phyloP scores from a whole-genome alignment of 441 rosid genomes.

The Capsella rubella region DNA sequence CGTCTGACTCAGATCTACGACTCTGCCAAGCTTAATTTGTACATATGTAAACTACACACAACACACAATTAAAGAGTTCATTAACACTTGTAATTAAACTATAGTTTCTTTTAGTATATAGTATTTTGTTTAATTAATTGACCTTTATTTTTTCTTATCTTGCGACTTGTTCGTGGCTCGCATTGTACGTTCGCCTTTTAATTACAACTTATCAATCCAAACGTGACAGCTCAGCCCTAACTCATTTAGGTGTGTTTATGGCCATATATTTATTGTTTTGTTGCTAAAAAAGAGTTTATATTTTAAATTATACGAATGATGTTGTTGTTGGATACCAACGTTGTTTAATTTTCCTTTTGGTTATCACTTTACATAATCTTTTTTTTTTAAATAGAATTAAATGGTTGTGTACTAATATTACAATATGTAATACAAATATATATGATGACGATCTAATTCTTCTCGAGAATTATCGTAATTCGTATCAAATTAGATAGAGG shows the following conservation, averaged over 20 bases:
- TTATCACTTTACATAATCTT: not conserved
- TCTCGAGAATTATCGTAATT: too few species aligned
- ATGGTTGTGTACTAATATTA: not conserved
- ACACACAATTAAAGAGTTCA: conserved; percentile 34
- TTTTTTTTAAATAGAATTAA: too few species aligned
- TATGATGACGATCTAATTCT: too few species aligned
- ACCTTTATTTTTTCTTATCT: conserved; percentile 42
- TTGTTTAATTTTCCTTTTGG: conserved; percentile 26
- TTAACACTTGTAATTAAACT: conserved; percentile 43
- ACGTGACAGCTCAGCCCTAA: conserved; percentile 51
- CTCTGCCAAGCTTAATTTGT: conserved; percentile 46
- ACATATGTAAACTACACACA: conserved; percentile 30
- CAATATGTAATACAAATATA: not conserved
- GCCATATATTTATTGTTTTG: conserved; percentile 16
- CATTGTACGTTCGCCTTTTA: conserved; percentile 44
- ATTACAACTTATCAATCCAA: conserved; percentile 43
- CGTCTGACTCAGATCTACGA: conserved; percentile 60
- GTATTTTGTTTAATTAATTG: conserved; percentile 26
- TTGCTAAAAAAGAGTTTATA: conserved; percentile 2
- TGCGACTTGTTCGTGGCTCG: conserved; percentile 49
- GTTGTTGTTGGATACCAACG: conserved; percentile 37
- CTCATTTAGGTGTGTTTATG: conserved; percentile 48
- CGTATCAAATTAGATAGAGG: too few species aligned
- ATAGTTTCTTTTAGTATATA: not conserved
- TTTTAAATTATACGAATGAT: conserved; percentile 1